phyloP scores from a whole-genome alignment of 495 filamentous ascomycete species.

The Aspergillus leporis region DNA sequence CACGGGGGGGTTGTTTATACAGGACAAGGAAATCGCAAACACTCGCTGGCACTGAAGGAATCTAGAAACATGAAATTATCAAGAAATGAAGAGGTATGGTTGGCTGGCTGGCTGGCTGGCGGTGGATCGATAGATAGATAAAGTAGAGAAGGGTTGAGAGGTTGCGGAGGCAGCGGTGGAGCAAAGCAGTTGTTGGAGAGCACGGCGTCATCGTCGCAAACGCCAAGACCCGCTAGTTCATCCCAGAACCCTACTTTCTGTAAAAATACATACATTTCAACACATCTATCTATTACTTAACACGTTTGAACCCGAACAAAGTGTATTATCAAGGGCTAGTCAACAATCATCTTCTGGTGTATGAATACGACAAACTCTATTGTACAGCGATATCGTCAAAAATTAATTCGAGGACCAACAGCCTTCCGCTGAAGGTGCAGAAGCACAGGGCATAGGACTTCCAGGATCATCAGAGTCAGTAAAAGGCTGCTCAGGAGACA shows the following conservation, averaged over 20 bases:
- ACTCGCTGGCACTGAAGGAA: background rate
- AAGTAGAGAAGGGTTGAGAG: background rate
- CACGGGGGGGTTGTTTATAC: background rate
- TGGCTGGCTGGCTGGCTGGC: background rate
- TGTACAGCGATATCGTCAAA: background rate
- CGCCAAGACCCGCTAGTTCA: conserved; percentile 16
- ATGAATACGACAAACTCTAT: background rate
- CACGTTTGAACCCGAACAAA: no score
- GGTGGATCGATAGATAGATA: background rate
- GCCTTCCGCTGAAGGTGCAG: no score
- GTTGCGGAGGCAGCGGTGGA: conserved; percentile 18
- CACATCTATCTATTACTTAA: no score
- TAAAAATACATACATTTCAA: no score
- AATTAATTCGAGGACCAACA: no score
- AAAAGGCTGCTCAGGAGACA: no score
- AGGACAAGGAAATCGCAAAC: background rate
- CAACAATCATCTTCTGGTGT: no score
- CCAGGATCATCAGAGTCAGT: no score
- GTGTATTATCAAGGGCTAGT: no score
- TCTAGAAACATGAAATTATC: background rate
- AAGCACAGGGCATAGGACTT: no score
- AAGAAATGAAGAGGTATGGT: background rate
- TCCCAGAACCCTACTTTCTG: background rate
- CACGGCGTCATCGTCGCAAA: conserved; percentile 20
- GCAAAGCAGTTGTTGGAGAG: conserved; percentile 10